Base-by-base conservation (phyloP, 1,284 basidiomycete genomes). In the Malassezia yamatoensis region DNA sequence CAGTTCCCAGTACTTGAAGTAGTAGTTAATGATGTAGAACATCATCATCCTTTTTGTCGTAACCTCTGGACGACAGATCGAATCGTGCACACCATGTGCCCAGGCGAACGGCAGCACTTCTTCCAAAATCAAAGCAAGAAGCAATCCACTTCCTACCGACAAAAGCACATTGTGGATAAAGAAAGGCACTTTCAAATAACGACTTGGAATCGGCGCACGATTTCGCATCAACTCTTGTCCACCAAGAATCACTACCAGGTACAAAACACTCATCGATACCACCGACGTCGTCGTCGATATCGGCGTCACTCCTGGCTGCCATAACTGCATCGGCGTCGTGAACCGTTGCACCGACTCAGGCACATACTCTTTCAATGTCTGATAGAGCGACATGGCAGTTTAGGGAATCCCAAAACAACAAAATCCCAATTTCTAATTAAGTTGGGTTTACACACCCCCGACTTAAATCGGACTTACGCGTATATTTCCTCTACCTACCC, bases 21-120 rank as follows among this genome's bases (percentile, higher is more conserved):
- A 68, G 80, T 96, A 98, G 81, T 96, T 98, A 80, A 96, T 82
- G 80, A 96, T 90, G 80, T 96, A 96, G 79, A 70, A 61, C 55
- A 63, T 58, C 38, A 45, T 36, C 32, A 51, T 24, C 18, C 44
- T 44, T 34, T 8, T 16, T 32, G 34, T 34, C 24, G 35, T 21
- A 18, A 47, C 18, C 12, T 18, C 16, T 15, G 6, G 21, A 18
- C 15, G 77, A 78, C 93, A 98, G 68, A 96, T 84, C 43, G 84
- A 83, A 75, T 83, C 80, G 59, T 57, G 68, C 51, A 64, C 20
- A 16, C 70, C 72, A 43, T 67, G 56, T 11, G 56, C 51, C 29
- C 53, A 51, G 15, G 58, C 52, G 43, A 71, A 64, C 38, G 64
- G 68, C 1, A 69, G 3, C 36, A 71, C 56, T 45, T 68, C 90